A percentile compares a stretch with the other conserved stretches of the same genome.
phyloP scores from a whole-genome alignment of 768 basidiomycete species.

The Macrocybe gigantea region DNA sequence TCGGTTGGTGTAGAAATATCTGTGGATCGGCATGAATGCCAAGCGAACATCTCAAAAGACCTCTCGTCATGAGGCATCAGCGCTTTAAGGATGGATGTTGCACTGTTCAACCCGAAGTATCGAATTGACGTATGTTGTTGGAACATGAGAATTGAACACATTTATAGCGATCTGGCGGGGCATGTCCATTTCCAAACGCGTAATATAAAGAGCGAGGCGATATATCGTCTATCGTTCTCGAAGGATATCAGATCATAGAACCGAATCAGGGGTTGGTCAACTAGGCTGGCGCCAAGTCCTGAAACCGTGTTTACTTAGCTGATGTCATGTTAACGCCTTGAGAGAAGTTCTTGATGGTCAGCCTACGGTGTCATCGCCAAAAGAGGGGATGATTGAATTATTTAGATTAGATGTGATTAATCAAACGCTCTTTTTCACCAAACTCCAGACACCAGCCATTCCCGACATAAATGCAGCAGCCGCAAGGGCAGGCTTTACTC shows the following conservation, averaged over 20 bases:
- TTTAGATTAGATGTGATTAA: conserved; percentile 39
- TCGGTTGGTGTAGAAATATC: too few species aligned
- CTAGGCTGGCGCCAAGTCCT: conserved; percentile 32
- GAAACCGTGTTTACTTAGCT: conserved; percentile 22
- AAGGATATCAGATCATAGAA: conserved; percentile 38
- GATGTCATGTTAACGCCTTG: conserved; percentile 25
- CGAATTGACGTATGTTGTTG: conserved; percentile 9
- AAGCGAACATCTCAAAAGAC: too few species aligned
- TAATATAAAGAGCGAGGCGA: conserved; percentile 23
- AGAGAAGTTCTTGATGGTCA: conserved; percentile 32
- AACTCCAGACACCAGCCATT: conserved; percentile 90
- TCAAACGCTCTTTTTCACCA: conserved; percentile 87
- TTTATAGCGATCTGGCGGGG: conserved; percentile 39
- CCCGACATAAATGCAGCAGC: conserved; percentile 88
- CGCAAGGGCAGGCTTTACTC: conserved; percentile 82
- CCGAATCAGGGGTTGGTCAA: conserved; percentile 41
- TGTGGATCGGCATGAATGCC: too few species aligned
- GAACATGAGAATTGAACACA: conserved; percentile 16
- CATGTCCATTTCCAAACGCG: conserved; percentile 16
- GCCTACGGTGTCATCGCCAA: conserved; percentile 37
- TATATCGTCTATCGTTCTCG: conserved; percentile 37
- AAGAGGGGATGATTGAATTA: conserved; percentile 42
- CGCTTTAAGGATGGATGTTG: background rate
- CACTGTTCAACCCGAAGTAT: too few species aligned
- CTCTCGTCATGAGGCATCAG: background rate